Evolutionary conservation across 352 stramenopile species (phyloP), one percentile per base, ranked within the genome.

Genomic region (Phytophthora fragariaefolia): DNA sequence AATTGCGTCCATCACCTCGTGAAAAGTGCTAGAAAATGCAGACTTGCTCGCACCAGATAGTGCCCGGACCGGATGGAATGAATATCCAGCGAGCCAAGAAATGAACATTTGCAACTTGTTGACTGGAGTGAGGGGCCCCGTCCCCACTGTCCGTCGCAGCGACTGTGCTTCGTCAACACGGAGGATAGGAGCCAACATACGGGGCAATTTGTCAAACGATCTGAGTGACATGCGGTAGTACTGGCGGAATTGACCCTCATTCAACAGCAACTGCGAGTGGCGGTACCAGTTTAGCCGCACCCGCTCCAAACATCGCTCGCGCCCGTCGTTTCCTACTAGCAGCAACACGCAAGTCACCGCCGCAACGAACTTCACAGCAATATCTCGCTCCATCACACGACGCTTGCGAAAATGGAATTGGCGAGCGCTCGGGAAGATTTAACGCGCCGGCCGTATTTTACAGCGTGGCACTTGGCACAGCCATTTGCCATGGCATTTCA

Each of bases 81-180:
- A 58, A 23, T 58, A 58, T 4, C 51, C 51, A 34, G 32, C 23
- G 9, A 58, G 51, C 51, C 36, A 58, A 10, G 51, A 58, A 5
- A 58, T 3, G 2, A 20, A 17, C 51, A 58, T 58, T 7, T 58
- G 51, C 13, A 58, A 18, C 22, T 49, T 58, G 22, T 58, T 58
- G 2, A 58, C 51, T 7, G 51, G 36, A 30, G 51, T 38, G 7
- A 49, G 17, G 7, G 50, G 20, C 6, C 17, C 50, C 4, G 38
- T 22, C 1, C 51, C 51, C 1, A 17, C 42, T 7, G 17, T 58
- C 15, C 20, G 32, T 38, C 36, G 36, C 28, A 28, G 49, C 13
- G 27, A 56, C 18, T 56, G 27, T 7, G 30, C 8, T 38, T 56
- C 30, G 46, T 46, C 12, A 13, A 56, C 49, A 12, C 22, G 36